These are phyloP conservation scores for Pichia phayaonensis DNA, from an alignment of 805 yeast genomes.

Conservation along the genomic window DNA sequence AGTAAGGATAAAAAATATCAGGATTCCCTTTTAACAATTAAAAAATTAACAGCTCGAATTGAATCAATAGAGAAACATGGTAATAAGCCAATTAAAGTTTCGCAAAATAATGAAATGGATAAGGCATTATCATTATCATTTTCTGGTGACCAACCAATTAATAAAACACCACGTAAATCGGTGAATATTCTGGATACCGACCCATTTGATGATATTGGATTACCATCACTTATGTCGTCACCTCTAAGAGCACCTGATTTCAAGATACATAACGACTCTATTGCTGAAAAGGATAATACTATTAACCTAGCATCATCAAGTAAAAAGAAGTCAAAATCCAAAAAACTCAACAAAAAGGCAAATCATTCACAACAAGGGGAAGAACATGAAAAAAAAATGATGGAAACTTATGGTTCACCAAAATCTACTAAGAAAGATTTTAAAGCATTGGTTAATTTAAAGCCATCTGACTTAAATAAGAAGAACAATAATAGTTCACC, in stretches of 20 bases:
- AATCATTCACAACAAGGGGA: background rate
- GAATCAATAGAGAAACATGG: background rate
- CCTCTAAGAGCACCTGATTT: slow-evolving; percentile 4
- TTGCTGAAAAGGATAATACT: slow-evolving; percentile 2
- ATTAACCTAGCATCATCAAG: background rate
- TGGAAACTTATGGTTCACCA: background rate
- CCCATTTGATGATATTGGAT: slow-evolving; percentile 8
- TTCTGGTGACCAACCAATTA: background rate
- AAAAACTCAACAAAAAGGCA: background rate
- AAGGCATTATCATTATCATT: background rate
- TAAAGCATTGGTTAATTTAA: slow-evolving; percentile 5
- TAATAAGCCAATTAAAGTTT: background rate
- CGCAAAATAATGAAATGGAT: background rate
- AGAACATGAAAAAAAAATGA: slow-evolving; percentile 3
- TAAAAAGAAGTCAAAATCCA: background rate
- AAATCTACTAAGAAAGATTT: background rate
- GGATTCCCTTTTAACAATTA: background rate
- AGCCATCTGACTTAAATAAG: slow-evolving; percentile 10
- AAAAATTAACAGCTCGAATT: background rate
- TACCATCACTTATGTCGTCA: slow-evolving; percentile 8
- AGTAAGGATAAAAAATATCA: background rate
- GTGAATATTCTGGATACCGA: slow-evolving; percentile 6
- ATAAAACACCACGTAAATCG: slow-evolving; percentile 5
- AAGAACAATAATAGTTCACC: background rate
- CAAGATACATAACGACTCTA: slow-evolving; percentile 1